Evolutionary conservation across 1,284 basidiomycete species (phyloP), one percentile per base, ranked within the genome.

Genomic region (Gastroboletus turbinatus): DNA sequence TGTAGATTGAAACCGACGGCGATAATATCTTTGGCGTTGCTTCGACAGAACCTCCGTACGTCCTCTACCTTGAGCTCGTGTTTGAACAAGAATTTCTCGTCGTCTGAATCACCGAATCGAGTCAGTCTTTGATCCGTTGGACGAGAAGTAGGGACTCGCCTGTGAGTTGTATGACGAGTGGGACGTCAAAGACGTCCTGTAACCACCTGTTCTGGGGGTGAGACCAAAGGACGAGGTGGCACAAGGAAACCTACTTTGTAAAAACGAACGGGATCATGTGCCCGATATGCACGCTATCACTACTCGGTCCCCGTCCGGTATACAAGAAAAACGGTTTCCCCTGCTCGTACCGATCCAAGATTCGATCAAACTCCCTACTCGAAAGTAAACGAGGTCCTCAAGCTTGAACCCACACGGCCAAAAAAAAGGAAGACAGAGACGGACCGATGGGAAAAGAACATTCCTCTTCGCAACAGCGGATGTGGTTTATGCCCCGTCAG

Each of bases 31-130:
- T 84, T 85, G 30, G 96, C 90, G 69, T 99, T 99, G 66, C 87
- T 84, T 62, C 84, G 83, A 10, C 94, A 86, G 72, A 95, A 98
- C 40, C 82, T 80, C 67, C 88, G 84, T 48, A 92, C 93, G 72
- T 99, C 90, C 63, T 98, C 93, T 44, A 93, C 81, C 69, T 93
- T 95, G 59, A 97, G 83, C 60, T 94, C 87, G 52, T 94, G 90
- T 75, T 98, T 97, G 82, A 99, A 97, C 53, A 99, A 76, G 79
- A 99, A 99, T 75, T 99, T 99, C 73, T 99, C 97, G 73, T 99
- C 97, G 69, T 99, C 97, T 94, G 63, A 45, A 6, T 13, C 21
- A 21, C 10, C 2, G 2, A 5, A 23, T 17, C 39, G 17, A 49
- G 6, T 23, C n/a, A 52, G 39, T 16, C 4, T 4, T 23, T n/a